These are phyloP conservation scores for Pseudodiploospora longispora DNA, from an alignment of 2,329 filamentous ascomycete species.

Conservation along the genomic window DNA sequence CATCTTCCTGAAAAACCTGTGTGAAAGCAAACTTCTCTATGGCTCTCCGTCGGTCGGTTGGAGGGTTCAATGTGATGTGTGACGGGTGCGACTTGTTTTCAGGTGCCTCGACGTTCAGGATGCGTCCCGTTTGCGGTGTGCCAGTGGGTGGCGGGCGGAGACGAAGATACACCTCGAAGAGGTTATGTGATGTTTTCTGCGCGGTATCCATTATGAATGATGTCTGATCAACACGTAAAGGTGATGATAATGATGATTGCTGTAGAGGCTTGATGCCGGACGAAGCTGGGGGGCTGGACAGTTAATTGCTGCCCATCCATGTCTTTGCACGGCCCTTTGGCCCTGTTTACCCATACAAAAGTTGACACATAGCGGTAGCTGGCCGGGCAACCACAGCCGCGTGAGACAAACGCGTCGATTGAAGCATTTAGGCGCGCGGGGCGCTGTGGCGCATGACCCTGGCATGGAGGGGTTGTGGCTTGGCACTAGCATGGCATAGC, in stretches of 20 bases:
- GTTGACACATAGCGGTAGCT: background rate
- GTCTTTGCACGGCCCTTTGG: background rate
- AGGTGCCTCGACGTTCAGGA: constrained; percentile 66
- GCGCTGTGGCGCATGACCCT: too few relatives aligned
- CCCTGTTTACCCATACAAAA: background rate
- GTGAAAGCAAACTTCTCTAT: constrained; percentile 95
- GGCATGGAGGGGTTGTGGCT: too few relatives aligned
- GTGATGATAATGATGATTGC: background rate
- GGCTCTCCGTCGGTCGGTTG: constrained; percentile 76
- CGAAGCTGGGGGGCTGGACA: background rate
- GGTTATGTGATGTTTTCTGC: constrained; percentile 37
- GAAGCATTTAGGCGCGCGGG: background rate
- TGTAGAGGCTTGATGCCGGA: background rate
- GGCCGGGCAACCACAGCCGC: constrained; percentile 1
- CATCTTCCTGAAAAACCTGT: constrained; percentile 80
- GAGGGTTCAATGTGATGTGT: constrained; percentile 71
- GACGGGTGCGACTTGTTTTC: constrained; percentile 41
- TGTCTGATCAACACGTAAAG: background rate
- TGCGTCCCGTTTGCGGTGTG: constrained; percentile 49
- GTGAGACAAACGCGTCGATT: background rate
- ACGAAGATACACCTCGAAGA: constrained; percentile 89
- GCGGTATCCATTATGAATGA: constrained; percentile 8
- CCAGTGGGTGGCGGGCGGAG: constrained; percentile 58
- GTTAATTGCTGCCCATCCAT: too few relatives aligned
- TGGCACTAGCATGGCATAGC: too few relatives aligned